phyloP scores from a whole-genome alignment of 2,329 filamentous ascomycete species.

The Scedosporium boydii region DNA sequence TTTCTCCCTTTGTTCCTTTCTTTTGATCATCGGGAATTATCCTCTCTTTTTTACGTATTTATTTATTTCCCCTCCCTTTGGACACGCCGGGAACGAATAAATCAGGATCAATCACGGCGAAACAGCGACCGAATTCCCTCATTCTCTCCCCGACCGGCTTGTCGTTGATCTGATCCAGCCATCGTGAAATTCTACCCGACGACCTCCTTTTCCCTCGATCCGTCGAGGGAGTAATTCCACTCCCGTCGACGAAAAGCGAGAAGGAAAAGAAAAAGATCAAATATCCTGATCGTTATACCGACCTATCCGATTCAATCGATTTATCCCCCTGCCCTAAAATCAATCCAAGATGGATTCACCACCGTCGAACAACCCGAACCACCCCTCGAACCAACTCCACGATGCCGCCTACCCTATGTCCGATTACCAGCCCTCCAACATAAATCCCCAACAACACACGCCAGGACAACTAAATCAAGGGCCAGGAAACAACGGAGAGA shows the following conservation, averaged over 20 bases:
- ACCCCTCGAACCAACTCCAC: slow-evolving; percentile 10
- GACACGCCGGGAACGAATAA: no score
- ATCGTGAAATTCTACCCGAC: no score
- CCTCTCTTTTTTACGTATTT: no score
- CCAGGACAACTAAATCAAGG: not conserved
- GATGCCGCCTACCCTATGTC: slow-evolving; percentile 10
- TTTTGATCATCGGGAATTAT: not conserved
- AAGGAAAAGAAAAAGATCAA: no score
- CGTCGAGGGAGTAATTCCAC: not conserved
- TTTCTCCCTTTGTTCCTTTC: not conserved
- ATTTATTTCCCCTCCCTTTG: no score
- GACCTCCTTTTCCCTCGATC: not conserved
- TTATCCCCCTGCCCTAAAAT: not conserved
- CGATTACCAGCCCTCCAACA: slow-evolving; percentile 7
- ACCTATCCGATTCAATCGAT: not conserved
- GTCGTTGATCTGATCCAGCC: no score
- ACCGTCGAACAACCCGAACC: slow-evolving; percentile 4
- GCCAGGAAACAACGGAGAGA: not conserved
- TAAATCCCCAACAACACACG: not conserved
- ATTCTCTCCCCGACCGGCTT: no score
- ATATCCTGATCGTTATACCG: not conserved
- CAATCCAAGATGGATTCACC: slow-evolving; percentile 3
- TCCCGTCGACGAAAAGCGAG: not conserved
- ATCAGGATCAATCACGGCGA: no score
- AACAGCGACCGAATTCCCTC: no score